phyloP scores from a whole-genome alignment of 148 eudicot species.

The Pouteria glomerata region DNA sequence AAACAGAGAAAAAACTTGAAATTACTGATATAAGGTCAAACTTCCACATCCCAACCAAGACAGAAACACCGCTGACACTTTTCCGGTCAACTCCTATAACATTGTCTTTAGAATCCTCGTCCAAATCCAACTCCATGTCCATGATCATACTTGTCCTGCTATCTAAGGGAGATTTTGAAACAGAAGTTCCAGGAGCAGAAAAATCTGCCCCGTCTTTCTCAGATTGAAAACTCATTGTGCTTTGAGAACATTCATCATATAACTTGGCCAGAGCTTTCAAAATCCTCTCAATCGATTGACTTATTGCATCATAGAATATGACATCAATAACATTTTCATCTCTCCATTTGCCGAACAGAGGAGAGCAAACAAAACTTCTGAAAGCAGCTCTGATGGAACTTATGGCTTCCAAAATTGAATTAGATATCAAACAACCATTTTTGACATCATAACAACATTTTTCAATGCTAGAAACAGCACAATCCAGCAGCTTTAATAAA shows the following conservation, averaged over 20 bases:
- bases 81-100: slow-evolving; percentile 24
- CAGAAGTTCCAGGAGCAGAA: slow-evolving; percentile 29
- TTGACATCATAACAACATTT: slow-evolving; percentile 32
- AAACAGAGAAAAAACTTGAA: slow-evolving; percentile 56
- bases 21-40: slow-evolving; percentile 53
- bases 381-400: slow-evolving; percentile 37
- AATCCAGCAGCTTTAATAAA: slow-evolving; percentile 55
- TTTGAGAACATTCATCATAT: slow-evolving; percentile 44
- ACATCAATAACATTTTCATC: slow-evolving; percentile 29
- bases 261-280: slow-evolving; percentile 44
- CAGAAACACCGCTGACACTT: slow-evolving; percentile 29
- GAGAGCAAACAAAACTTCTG: slow-evolving; percentile 56
- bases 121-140: slow-evolving; percentile 82
- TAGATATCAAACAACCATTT: slow-evolving; percentile 40
- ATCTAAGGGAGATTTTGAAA: slow-evolving; percentile 29
- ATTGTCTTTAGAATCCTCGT: slow-evolving; percentile 52
- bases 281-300: slow-evolving; percentile 57
- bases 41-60: slow-evolving; percentile 44
- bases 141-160: slow-evolving; percentile 40
- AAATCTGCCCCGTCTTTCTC: slow-evolving; percentile 28
- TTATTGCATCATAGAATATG: slow-evolving; percentile 28
- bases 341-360: slow-evolving; percentile 37
- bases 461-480: slow-evolving; percentile 46
- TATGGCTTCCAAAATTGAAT: slow-evolving; percentile 42
- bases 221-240: slow-evolving; percentile 28